Base-by-base conservation (phyloP, 306 rosid species). In the Abrus pulchellus region DNA sequence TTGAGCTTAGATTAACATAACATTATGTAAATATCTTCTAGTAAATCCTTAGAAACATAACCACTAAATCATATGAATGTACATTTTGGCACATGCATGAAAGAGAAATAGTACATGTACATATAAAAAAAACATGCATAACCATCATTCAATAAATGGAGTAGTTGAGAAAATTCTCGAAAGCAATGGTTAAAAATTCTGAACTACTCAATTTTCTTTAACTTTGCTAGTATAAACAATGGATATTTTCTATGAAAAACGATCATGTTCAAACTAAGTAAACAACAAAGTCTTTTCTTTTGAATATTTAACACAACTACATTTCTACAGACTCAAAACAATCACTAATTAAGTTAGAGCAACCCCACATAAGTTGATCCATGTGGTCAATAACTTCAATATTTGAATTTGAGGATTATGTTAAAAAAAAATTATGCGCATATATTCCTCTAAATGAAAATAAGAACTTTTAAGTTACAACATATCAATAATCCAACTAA, bases 401-500 rank as follows among this genome's bases (percentile, higher is more conserved):
- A 12, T 65, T 65, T 81, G 62, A 74, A 49, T 33, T 28, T 66
- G 76, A 82, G 75, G 69, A 55, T 55, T 45, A 43, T 41, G 32
- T 20, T 44, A 65, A 11, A 81, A 14, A 14, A 20, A 81, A 30
- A 29, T 57, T 53, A 44, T 81, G 80, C 7, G 55, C 72, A 55
- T 49, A 56, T 59, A 66, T 45, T 68, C 66, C 49, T 60, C 57
- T 28, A 61, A 62, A 82, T 40, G 78, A 75, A 82, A 75, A 82
- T 82, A 40, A 29, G 20, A 77, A n/a, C 56, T 57, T 3, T 11
- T 34, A 38, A 53, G 73, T 80, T 74, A 76, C 66, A 80, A 66
- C 79, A 66, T 72, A 73, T 76, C 68, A 80, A 75, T 68, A 45
- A 86, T 56, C 44, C 50, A 62, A 77, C 88, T 92, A 85, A 62